These are phyloP conservation scores for Coelastrella sp. DNA, from an alignment of 139 green algal genomes.

Conservation along the genomic window DNA sequence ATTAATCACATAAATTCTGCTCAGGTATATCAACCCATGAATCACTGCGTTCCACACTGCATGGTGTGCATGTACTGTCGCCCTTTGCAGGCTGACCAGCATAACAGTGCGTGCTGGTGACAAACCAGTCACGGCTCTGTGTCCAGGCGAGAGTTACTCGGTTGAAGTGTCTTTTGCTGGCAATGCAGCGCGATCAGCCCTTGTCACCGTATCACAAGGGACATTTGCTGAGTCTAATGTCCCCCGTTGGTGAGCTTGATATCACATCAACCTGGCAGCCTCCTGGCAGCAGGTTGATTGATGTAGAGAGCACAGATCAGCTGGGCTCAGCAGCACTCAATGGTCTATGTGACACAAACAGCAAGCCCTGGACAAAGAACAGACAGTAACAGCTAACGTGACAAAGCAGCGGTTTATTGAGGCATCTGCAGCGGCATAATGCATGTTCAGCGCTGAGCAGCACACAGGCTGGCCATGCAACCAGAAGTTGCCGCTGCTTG, in stretches of 20 bases:
- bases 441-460: no score
- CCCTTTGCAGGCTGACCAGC: not conserved
- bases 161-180: constrained; percentile 3
- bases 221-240: constrained; percentile 19
- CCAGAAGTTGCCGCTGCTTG: no score
- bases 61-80: not conserved
- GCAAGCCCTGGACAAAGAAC: no score
- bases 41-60: not conserved
- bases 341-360: no score
- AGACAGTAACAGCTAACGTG: no score
- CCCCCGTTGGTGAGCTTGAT: not conserved
- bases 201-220: constrained; percentile 5
- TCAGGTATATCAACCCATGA: not conserved
- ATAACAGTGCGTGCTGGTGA: not conserved
- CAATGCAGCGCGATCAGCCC: not conserved
- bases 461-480: no score
- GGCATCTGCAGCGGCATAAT: no score
- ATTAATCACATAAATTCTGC: not conserved
- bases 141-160: constrained; percentile 10
- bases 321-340: no score
- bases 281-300: no score
- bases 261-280: not conserved
- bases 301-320: no score
- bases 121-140: not conserved
- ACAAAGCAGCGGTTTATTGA: no score